Base-by-base conservation (phyloP, 345 rosid species). In the Hibiscus tridactylites region DNA sequence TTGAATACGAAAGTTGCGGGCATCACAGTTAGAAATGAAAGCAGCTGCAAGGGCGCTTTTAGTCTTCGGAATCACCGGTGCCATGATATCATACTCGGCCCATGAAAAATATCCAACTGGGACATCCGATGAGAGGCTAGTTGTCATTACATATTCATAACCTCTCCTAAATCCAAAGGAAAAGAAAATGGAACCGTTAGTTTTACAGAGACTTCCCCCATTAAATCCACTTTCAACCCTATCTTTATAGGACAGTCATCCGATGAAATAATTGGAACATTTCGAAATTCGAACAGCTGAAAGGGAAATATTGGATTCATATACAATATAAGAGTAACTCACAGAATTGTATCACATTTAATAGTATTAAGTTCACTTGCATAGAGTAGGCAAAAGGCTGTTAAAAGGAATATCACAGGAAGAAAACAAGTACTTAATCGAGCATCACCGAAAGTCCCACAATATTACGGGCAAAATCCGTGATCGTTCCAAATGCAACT, bases 31-130 rank as follows among this genome's bases (percentile, higher is more conserved):
- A 15, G 99, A 92, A 79, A 95, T 92, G 85, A 95, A 95, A 79
- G 97, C 97, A 73, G 97, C 99, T 68, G 99, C 99, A 6, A 88
- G 71, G 73, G 97, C 90, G 61, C 68, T 90, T 83, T 92, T 92
- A 0, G 92, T 85, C 81, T 95, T 95, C 47, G 92, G 90, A 71
- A 82, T 82, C 80, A 89, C 76, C 0, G 97, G 97, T 64, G 97
- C 91, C 99, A 95, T 95, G 49, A 95, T 85, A 81, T 95, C 86
- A 80, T 95, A 95, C 72, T 95, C 97, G 2, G 97, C 96, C 99
- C 99, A 95, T 1, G 99, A 95, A 85, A 95, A 95, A 72, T 95
- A 95, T 57, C 99, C 99, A 17, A 92, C 99, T 62, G 99, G 99
- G 74, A 95, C 97, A 83, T 95, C 99, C 9, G 99, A 92, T 61